Evolutionary conservation across 2,329 filamentous ascomycete genomes (phyloP).

Genomic region (Ilyonectria robusta): DNA sequence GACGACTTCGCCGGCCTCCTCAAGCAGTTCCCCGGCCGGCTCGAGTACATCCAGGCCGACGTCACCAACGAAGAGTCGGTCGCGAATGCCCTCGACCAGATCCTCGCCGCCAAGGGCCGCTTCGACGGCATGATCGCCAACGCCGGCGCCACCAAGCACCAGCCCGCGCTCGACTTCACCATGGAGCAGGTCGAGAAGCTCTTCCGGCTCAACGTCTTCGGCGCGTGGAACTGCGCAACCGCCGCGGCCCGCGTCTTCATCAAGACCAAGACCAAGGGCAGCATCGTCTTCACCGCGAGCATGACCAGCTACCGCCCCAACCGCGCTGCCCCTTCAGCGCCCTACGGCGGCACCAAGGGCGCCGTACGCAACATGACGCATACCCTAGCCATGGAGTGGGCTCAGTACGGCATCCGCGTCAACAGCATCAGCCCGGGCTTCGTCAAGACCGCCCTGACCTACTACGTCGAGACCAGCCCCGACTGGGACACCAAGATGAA

Average conservation of each 20-base stretch:
- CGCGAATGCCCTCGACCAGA: conserved; percentile 56
- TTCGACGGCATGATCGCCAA: conserved; percentile 66
- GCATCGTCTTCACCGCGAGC: conserved; percentile 61
- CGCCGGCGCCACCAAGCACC: conserved; percentile 66
- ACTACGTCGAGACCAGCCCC: conserved; percentile 64
- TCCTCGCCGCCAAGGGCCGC: conserved; percentile 55
- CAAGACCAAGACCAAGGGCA: conserved; percentile 52
- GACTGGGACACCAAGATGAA: conserved; percentile 71
- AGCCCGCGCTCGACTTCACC: conserved; percentile 62
- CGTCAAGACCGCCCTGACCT: conserved; percentile 61
- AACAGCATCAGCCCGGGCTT: conserved; percentile 30
- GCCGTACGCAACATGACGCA: conserved; percentile 57
- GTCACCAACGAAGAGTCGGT: conserved; percentile 60
- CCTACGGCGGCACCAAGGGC: conserved; percentile 62
- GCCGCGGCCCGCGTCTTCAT: conserved; percentile 60
- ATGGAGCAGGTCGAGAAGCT: conserved; percentile 51
- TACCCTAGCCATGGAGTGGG: conserved; percentile 62
- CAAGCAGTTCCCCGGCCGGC: conserved; percentile 57
- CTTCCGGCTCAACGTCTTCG: conserved; percentile 56
- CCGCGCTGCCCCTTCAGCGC: conserved; percentile 57
- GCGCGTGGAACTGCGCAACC: conserved; percentile 61
- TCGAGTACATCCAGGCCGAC: conserved; percentile 62
- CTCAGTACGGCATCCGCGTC: conserved; percentile 57
- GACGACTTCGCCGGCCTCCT: conserved; percentile 49
- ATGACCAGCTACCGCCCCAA: conserved; percentile 66